Conservation (phyloP, 805 yeast genomes). For the Hanseniaspora meyeri region DNA sequence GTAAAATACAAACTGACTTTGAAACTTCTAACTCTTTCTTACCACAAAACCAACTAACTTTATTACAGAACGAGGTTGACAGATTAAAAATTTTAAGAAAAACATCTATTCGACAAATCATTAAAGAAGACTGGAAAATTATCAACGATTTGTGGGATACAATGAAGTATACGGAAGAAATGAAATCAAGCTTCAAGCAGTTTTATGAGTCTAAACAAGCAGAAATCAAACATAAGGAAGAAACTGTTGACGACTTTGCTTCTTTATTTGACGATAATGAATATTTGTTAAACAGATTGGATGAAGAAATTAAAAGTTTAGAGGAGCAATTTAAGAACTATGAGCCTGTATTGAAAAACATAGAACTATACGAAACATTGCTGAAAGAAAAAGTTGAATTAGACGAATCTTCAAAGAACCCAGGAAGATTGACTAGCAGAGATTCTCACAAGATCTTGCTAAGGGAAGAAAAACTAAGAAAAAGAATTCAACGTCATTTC, state of each 20-base stretch:
- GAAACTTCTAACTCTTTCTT: constrained; percentile 24
- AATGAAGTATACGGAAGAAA: constrained; percentile 45
- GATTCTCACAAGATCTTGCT: constrained; percentile 67
- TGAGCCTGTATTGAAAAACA: constrained; percentile 44
- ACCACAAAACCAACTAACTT: constrained; percentile 35
- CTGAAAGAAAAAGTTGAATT: constrained; percentile 49
- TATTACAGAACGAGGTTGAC: constrained; percentile 43
- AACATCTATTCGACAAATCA: constrained; percentile 54
- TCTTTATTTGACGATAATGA: constrained; percentile 43
- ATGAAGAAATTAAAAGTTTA: constrained; percentile 44
- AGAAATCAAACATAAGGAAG: constrained; percentile 15
- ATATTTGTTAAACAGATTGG: constrained; percentile 47
- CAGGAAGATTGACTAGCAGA: constrained; percentile 62
- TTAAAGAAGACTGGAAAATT: constrained; percentile 45
- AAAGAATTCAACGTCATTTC: constrained; percentile 49
- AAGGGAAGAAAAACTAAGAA: constrained; percentile 68
- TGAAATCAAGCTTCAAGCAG: constrained; percentile 38
- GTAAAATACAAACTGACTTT: constrained; percentile 26
- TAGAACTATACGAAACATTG: constrained; percentile 44
- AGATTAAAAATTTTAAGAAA: constrained; percentile 50
- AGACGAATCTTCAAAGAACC: constrained; percentile 60
- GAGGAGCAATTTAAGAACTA: constrained; percentile 38
- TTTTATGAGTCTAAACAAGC: constrained; percentile 16
- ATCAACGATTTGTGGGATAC: constrained; percentile 52
- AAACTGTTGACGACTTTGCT: constrained; percentile 19